Base-by-base conservation (phyloP, 257 asterid species). In the Paulownia fortunei region DNA sequence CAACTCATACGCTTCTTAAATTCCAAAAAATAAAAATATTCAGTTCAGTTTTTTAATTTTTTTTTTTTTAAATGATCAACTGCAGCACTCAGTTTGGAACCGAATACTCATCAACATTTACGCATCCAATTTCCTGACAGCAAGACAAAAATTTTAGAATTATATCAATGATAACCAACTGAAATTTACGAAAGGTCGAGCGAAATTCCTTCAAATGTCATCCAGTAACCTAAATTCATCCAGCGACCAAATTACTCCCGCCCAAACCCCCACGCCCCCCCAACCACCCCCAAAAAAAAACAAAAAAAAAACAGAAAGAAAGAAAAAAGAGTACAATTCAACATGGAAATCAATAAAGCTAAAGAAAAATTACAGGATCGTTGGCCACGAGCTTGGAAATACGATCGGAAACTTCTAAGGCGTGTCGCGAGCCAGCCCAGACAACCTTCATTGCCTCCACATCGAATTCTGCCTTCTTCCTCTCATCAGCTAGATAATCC, bases 361-460 rank as follows among this genome's bases (percentile, higher is more conserved):
- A 26, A 32, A 63, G 8, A 32, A 60, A 18, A 73, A 5, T 77
- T 87, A 96, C 99, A 67, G 98, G 99, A 88, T 96, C 98, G 76
- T 80, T 75, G 16, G 97, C 97, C 18, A 96, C 99, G 68, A 96
- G 98, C 90, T 93, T 93, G 56, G 99, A 83, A 56, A 96, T 93
- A 26, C 99, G 99, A 87, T 96, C 97, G 16, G 97, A 85, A 34
- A 93, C 81, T 80, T 93, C 86, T 41, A 93, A 82, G 73, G 74
- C 73, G 41, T 78, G 89, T n/a, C 82, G 89, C 24, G 99, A 96
- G 41, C 99, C 99, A 26, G 97, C 98, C 99, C 99, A 96, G 2
- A 93, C 92, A 72, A 96, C 73, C 91, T 96, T 96, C 99, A 96
- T 91, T 47, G 83, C 89, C 41, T 88, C 90, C 37, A 93, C 97